Evolutionary conservation across 768 basidiomycete genomes (phyloP).

Genomic region (Myochromella boudieri): DNA sequence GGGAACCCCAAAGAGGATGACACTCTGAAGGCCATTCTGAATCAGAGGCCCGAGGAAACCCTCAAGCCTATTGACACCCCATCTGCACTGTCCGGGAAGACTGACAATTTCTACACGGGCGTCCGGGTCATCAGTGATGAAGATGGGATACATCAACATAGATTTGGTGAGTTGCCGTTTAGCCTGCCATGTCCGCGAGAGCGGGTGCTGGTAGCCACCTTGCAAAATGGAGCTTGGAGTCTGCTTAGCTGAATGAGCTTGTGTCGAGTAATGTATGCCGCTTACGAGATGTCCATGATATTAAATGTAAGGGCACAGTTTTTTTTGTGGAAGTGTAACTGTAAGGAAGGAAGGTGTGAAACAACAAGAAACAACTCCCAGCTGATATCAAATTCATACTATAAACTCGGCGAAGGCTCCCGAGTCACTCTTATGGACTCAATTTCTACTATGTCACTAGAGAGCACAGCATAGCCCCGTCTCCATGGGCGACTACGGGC

Average conservation of each 20-base stretch:
- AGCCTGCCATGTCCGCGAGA: constrained; percentile 85
- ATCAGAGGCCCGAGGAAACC: constrained; percentile 86
- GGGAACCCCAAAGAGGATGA: constrained; percentile 95
- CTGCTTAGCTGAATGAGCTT: constrained; percentile 4
- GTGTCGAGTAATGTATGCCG: not conserved
- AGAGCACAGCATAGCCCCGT: too few species aligned
- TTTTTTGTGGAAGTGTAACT: not conserved
- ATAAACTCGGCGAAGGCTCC: too few species aligned
- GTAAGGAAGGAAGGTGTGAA: too few species aligned
- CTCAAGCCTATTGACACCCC: constrained; percentile 94
- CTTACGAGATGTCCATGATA: constrained; percentile 48
- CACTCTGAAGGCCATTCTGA: constrained; percentile 84
- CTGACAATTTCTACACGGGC: constrained; percentile 75
- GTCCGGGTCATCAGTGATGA: constrained; percentile 93
- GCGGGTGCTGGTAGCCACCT: constrained; percentile 92
- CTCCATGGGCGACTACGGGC: too few species aligned
- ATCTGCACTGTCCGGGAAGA: constrained; percentile 85
- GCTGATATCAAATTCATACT: too few species aligned
- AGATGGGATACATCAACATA: constrained; percentile 99
- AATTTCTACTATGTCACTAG: too few species aligned
- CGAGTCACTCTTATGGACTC: too few species aligned
- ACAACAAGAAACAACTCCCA: too few species aligned
- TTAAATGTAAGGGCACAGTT: not conserved
- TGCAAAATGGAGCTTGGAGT: constrained; percentile 70
- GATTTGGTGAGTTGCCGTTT: constrained; percentile 77